Evolutionary conservation across 768 basidiomycete species (phyloP), one percentile per base, ranked within the genome.

Genomic region (Cystofilobasidium capitatum): DNA sequence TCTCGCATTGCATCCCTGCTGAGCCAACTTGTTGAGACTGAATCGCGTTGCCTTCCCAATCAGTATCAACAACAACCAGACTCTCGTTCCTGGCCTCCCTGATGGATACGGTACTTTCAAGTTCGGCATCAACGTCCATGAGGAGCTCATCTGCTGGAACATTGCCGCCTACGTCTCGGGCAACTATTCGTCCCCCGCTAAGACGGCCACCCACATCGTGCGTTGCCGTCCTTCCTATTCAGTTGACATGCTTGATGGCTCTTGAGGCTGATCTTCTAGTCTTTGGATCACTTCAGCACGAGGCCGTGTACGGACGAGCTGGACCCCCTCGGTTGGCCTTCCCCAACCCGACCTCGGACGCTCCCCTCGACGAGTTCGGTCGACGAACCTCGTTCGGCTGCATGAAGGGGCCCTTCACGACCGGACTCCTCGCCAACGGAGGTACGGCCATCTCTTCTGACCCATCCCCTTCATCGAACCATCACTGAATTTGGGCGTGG

Each of bases 301-400:
- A 75, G 57, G 73, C 72, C 22, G 62, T 47, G 8, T 47, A 14
- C 8, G 74, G 74, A 22, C 39, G 62, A 1, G 68, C 76, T 31
- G 76, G 76, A 20, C 76, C 77, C 35, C 77, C 77, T 33, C 69
- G 77, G 22, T 66, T 77, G 66, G 76, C 75, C 16, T 76, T 77
- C 74, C 73, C 73, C 39, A 77, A 77, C 71, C 77, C 77, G 4
- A 72, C 71, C 20, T 51, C 49, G 39, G 58, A 49, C 31, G 70
- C 69, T 1, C 66, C 69, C 57, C 33, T 75, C 58, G 74, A 75
- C 62, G 72, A 75, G 62, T 74, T 69, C 69, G 73, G 73, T 14
- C 70, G 72, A 51, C 68, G 77, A n/a, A 69, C 65, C 4, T 72
- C 71, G 0, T 66, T 71, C 69, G 77, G 77, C 9, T 77, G 77